Evolutionary conservation across 2,329 filamentous ascomycete species (phyloP).

Genomic region (Hymenoscyphus infarciens): DNA sequence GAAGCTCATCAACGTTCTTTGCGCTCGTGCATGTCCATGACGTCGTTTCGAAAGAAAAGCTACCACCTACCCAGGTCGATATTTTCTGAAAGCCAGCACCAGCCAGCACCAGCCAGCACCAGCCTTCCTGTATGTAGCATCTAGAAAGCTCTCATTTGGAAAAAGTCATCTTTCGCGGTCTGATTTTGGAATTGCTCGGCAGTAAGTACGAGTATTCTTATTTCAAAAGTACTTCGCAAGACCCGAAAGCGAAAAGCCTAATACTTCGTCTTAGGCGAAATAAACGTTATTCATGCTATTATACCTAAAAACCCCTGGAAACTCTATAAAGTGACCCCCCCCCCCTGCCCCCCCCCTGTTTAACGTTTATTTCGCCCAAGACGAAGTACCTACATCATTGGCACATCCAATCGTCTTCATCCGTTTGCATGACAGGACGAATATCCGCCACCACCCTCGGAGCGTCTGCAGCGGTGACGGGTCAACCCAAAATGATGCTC

Average conservation of each 20-base stretch:
- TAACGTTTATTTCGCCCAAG: too few relatives aligned
- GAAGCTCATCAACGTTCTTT: background rate
- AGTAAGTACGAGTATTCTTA: background rate
- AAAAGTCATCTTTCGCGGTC: background rate
- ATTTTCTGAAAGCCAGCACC: background rate
- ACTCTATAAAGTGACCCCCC: too few relatives aligned
- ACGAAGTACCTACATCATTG: too few relatives aligned
- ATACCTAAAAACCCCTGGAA: too few relatives aligned
- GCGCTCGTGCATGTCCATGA: background rate
- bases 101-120: background rate
- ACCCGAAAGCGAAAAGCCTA: background rate
- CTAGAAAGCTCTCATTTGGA: background rate
- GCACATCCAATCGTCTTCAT: background rate
- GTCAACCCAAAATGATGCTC: background rate
- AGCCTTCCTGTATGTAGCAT: background rate
- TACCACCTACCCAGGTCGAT: constrained; percentile 1
- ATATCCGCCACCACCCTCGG: background rate
- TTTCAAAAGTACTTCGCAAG: background rate
- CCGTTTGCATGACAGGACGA: background rate
- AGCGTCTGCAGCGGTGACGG: background rate
- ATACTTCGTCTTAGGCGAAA: too few relatives aligned
- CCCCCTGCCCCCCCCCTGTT: too few relatives aligned
- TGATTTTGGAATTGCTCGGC: background rate
- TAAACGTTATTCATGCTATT: too few relatives aligned
- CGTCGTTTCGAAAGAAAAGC: background rate